These are phyloP conservation scores for Silene vulgaris DNA, from an alignment of 179 eudicot genomes.

Conservation along the genomic window DNA sequence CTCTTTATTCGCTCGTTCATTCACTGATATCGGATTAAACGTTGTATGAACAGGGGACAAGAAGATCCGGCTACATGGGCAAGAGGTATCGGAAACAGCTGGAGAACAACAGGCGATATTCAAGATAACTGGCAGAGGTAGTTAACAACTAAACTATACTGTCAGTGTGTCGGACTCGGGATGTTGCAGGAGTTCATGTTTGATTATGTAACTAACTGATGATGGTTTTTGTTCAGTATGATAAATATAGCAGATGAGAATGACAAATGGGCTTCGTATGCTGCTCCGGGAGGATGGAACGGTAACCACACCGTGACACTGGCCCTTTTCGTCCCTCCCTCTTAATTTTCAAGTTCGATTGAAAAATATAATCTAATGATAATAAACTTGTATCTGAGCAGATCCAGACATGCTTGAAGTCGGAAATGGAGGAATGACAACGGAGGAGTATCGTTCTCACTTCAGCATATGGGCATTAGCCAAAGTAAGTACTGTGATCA, in stretches of 20 bases:
- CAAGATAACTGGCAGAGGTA: conserved; percentile 33
- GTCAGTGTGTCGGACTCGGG: neutral
- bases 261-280: conserved; percentile 65
- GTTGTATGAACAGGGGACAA: conserved; percentile 26
- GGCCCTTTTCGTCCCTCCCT: neutral
- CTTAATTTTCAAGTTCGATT: neutral
- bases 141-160: neutral
- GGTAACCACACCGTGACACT: conserved; percentile 33
- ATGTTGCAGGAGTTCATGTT: neutral
- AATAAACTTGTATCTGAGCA: conserved; percentile 19
- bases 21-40: neutral
- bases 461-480: conserved; percentile 83
- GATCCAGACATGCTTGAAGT: conserved; percentile 96
- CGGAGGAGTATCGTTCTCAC: conserved; percentile 68
- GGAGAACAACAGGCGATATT: conserved; percentile 39
- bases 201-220: neutral
- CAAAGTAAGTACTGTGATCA: conserved; percentile 36
- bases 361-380: neutral
- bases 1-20: neutral
- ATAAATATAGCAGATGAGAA: conserved; percentile 53
- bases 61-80: conserved; percentile 36
- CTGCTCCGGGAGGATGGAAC: conserved; percentile 83
- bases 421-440: conserved; percentile 79
- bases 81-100: conserved; percentile 29
- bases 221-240: conserved; percentile 37